Percentiles rank a stretch among this genome's conserved stretches.
Evolutionary conservation across 2,329 filamentous ascomycete genomes (phyloP).

Genomic region (Mycocentrospora acerina): DNA sequence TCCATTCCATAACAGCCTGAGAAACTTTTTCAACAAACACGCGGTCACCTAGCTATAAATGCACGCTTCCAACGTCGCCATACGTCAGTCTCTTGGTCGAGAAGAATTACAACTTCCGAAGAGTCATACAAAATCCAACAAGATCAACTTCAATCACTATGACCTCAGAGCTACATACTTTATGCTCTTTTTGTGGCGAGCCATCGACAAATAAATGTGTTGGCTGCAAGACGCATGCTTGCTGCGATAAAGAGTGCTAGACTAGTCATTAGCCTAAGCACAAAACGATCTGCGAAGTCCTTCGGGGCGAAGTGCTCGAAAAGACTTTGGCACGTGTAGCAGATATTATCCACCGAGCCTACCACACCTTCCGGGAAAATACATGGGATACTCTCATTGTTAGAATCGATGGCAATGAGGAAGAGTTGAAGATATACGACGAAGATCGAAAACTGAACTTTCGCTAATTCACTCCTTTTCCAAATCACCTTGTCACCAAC

Average conservation of each 20-base stretch:
- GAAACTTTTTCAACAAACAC: too few relatives aligned
- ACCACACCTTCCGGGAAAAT: constrained; percentile 5
- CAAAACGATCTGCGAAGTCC: background rate
- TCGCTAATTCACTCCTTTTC: constrained; percentile 1
- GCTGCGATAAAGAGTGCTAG: background rate
- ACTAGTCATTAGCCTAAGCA: background rate
- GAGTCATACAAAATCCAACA: too few relatives aligned
- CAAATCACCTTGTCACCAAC: background rate
- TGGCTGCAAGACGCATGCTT: background rate
- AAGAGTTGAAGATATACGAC: background rate
- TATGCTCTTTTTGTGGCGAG: constrained; percentile 1
- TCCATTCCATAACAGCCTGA: too few relatives aligned
- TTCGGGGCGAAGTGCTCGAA: background rate
- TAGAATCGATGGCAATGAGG: background rate
- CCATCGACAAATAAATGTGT: background rate
- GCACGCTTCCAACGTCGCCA: too few relatives aligned
- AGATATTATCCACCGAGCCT: constrained; percentile 4
- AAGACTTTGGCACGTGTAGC: background rate
- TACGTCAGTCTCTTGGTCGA: too few relatives aligned
- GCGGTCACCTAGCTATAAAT: too few relatives aligned
- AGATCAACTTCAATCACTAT: background rate
- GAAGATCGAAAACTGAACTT: constrained; percentile 1
- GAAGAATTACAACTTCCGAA: too few relatives aligned
- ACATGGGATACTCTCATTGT: constrained; percentile 3
- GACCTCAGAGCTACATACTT: background rate